phyloP scores from a whole-genome alignment of 2,329 filamentous ascomycete species.

The Ophiocordyceps robertsii region DNA sequence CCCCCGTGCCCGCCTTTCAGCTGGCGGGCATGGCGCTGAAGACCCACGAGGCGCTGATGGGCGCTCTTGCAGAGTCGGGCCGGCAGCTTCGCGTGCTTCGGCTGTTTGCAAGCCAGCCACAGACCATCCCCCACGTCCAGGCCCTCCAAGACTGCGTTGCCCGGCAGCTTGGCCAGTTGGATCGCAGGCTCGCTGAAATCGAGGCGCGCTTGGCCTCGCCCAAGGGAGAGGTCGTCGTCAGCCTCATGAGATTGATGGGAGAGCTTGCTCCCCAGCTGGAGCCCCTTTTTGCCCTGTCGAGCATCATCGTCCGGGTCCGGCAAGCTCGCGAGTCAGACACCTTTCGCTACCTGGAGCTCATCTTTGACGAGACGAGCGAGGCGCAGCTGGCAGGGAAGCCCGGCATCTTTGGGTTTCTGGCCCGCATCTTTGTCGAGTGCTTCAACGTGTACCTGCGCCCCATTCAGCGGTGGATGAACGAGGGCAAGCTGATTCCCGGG shows the following conservation, averaged over 20 bases:
- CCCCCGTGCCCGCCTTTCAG: slow-evolving; percentile 27
- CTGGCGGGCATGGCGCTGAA: slow-evolving; percentile 35
- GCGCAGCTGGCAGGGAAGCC: slow-evolving; percentile 58
- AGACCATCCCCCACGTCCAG: slow-evolving; percentile 49
- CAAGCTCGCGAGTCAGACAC: slow-evolving; percentile 33
- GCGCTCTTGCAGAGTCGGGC: slow-evolving; percentile 32
- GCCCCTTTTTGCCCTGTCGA: slow-evolving; percentile 46
- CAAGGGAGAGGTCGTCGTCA: slow-evolving; percentile 43
- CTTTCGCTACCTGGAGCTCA: slow-evolving; percentile 64
- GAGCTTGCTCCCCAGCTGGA: slow-evolving; percentile 40
- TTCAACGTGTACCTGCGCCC: slow-evolving; percentile 72
- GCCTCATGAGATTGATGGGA: slow-evolving; percentile 47
- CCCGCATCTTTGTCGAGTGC: slow-evolving; percentile 63
- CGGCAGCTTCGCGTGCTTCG: slow-evolving; percentile 32
- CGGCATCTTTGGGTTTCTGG: slow-evolving; percentile 47
- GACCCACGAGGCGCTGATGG: slow-evolving; percentile 33
- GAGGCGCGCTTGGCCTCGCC: slow-evolving; percentile 48
- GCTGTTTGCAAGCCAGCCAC: slow-evolving; percentile 25
- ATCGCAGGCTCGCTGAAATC: slow-evolving; percentile 41
- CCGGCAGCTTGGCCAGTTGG: slow-evolving; percentile 42
- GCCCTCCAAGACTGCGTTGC: slow-evolving; percentile 55
- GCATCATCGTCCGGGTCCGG: slow-evolving; percentile 45
- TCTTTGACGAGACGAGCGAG: slow-evolving; percentile 57
- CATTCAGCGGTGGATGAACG: slow-evolving; percentile 73
- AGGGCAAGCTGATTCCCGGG: slow-evolving; percentile 51